Base-by-base conservation (phyloP, 805 yeast species). In the Saccharomycopsis amapae region DNA sequence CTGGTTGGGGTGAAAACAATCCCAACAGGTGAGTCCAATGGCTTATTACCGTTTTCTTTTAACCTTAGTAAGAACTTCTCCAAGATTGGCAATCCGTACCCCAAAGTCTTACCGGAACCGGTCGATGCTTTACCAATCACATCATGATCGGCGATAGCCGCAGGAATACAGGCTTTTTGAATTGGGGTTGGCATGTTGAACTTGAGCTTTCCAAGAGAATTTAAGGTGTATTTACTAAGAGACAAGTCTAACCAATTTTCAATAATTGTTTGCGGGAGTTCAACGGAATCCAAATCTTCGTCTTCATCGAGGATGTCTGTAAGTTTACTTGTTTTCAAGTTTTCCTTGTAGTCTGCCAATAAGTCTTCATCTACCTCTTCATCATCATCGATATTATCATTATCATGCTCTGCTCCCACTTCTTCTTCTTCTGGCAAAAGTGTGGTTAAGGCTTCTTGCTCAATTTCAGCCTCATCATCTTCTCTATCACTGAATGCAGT, bases 61-160 rank as follows among this genome's bases (percentile, higher is more conserved):
- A 58, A 48, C 4, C 62, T 61, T 13, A 55, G 46, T 17, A 78
- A 55, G 48, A 76, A 73, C 49, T 71, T 75, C 58, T 90, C 96
- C 50, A 93, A 62, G 24, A 94, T 81, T 7, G 98, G 97, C 23
- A 93, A 76, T 38, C 96, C 96, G 62, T 86, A 93, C 0, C 98
- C 99, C 48, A 89, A 68, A 0, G 98, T 93, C 61, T 93, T 93
- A 71, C 98, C 98, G 1, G 96, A 85, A 61, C 98, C 98, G 1
- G 98, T 93, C 9, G 93, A 82, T 13, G 98, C 98, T 59, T 90
- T 93, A 45, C 98, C 98, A 53, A 93, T 79, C 3, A 93, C 76
- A 63, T 93, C 97, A 30, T 70, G 72, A 4, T 89, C 94, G 24
- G 70, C 68, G 12, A 86, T 48, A 2, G 90, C 86, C 23, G 71